These are phyloP conservation scores for Xerocomellus chrysenteron DNA, from an alignment of 768 basidiomycete species.

Conservation along the genomic window DNA sequence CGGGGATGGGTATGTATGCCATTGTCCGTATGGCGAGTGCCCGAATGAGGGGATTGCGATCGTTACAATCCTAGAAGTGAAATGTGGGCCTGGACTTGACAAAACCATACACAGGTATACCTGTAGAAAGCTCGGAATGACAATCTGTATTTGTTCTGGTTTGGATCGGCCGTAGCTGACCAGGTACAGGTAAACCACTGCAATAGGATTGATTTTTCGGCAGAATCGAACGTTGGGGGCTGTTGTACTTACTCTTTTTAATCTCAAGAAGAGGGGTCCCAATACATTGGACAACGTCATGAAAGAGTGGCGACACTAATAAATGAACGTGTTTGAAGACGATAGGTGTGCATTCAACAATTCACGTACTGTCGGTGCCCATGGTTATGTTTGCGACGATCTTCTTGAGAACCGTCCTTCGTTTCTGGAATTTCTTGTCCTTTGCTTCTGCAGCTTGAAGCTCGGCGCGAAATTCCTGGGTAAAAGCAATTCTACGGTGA, in stretches of 20 bases:
- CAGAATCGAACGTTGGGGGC: not conserved
- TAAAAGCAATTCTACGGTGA: slow-evolving; percentile 15
- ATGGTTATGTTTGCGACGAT: slow-evolving; percentile 99
- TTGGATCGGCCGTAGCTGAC: slow-evolving; percentile 95
- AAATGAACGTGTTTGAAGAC: slow-evolving; percentile 19
- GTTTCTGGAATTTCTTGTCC: slow-evolving; percentile 94
- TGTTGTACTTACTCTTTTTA: slow-evolving; percentile 85
- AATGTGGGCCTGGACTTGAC: slow-evolving; percentile 14
- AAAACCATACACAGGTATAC: slow-evolving; percentile 40
- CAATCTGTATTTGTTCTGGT: slow-evolving; percentile 90
- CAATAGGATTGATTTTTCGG: not conserved
- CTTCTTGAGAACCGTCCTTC: slow-evolving; percentile 95
- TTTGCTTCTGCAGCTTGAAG: slow-evolving; percentile 89
- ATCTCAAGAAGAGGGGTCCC: slow-evolving; percentile 95
- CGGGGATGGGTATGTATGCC: slow-evolving; percentile 95
- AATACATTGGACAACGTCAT: slow-evolving; percentile 93
- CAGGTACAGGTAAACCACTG: slow-evolving; percentile 97
- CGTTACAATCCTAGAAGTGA: slow-evolving; percentile 79
- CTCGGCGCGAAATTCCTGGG: slow-evolving; percentile 86
- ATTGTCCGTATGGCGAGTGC: slow-evolving; percentile 98
- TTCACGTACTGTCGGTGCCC: slow-evolving; percentile 93
- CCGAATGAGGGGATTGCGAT: slow-evolving; percentile 94
- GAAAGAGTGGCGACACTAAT: slow-evolving; percentile 89
- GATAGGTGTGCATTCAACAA: slow-evolving; percentile 7
- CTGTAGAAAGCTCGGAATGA: slow-evolving; percentile 88